Conservation (phyloP, 139 green algal species). For the Bryopsis sp. region DNA sequence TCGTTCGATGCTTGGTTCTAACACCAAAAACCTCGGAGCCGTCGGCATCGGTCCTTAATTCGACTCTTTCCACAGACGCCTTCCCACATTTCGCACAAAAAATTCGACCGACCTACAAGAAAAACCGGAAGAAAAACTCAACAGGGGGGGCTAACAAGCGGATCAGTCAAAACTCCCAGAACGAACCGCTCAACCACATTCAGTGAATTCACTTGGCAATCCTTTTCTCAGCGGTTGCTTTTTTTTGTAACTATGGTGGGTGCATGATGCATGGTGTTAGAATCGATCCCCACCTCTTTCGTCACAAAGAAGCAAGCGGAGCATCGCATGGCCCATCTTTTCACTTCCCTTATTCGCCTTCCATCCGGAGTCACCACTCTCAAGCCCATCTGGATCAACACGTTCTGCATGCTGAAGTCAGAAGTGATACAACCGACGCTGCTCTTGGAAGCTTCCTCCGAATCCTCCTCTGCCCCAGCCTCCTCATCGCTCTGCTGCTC, state of each 20-base stretch:
- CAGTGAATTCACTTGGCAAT: too few species aligned
- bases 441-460: constrained; percentile 20
- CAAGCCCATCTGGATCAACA: constrained; percentile 88
- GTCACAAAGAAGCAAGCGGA: constrained; percentile 65
- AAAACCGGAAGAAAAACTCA: neutral
- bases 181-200: too few species aligned
- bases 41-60: constrained; percentile 56
- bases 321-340: constrained; percentile 75
- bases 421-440: constrained; percentile 67
- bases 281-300: constrained; percentile 31
- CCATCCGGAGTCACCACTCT: constrained; percentile 67
- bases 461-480: constrained; percentile 19
- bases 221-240: too few species aligned
- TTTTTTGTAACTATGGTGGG: too few species aligned
- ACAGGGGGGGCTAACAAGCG: too few species aligned
- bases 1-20: constrained; percentile 57
- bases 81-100: constrained; percentile 95
- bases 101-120: constrained; percentile 35
- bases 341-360: constrained; percentile 51
- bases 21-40: constrained; percentile 72
- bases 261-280: neutral
- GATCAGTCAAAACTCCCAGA: too few species aligned
- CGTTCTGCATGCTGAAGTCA: constrained; percentile 98
- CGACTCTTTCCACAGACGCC: constrained; percentile 70
- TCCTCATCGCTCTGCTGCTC: constrained; percentile 4